These are phyloP conservation scores for Starmerella floricola DNA, from an alignment of 805 yeast genomes.

Conservation along the genomic window DNA sequence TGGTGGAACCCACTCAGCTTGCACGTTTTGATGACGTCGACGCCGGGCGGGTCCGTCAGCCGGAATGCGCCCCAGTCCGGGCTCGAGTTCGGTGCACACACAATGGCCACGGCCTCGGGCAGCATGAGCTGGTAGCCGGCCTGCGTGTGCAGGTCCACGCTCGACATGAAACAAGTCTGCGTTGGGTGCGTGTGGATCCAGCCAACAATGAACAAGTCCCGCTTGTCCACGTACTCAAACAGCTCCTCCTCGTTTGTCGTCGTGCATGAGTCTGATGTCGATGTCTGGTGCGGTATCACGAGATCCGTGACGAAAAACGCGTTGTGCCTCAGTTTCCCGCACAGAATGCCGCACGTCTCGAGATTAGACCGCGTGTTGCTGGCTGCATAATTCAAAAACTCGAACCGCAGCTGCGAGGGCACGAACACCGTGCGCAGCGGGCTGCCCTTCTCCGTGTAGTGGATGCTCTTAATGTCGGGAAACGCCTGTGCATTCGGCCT, in stretches of 20 bases:
- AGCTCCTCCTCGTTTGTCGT: slow-evolving; percentile 49
- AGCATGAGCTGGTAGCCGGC: slow-evolving; percentile 57
- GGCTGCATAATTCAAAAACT: slow-evolving; percentile 38
- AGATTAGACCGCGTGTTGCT: slow-evolving; percentile 39
- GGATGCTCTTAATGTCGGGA: neutral
- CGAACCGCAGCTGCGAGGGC: slow-evolving; percentile 35
- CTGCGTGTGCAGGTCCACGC: slow-evolving; percentile 58
- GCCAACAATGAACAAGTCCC: slow-evolving; percentile 51
- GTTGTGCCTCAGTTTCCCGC: slow-evolving; percentile 48
- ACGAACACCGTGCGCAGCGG: slow-evolving; percentile 39
- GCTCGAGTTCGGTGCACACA: slow-evolving; percentile 43
- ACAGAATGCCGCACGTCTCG: slow-evolving; percentile 57
- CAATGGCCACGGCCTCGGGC: slow-evolving; percentile 57
- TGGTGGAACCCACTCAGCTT: slow-evolving; percentile 46
- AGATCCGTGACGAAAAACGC: slow-evolving; percentile 53
- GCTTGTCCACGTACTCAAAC: slow-evolving; percentile 43
- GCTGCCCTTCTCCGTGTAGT: slow-evolving; percentile 7
- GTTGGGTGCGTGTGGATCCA: slow-evolving; percentile 72
- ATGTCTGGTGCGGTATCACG: slow-evolving; percentile 50
- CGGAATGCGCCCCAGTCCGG: slow-evolving; percentile 48
- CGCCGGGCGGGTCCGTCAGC: slow-evolving; percentile 54
- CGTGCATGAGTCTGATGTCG: slow-evolving; percentile 50
- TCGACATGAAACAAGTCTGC: slow-evolving; percentile 55
- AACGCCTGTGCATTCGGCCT: neutral
- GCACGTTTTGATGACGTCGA: slow-evolving; percentile 44